Percentiles rank a stretch among this genome's conserved stretches.
phyloP scores from a whole-genome alignment of 495 filamentous ascomycete species.

The Xylaria castorea region DNA sequence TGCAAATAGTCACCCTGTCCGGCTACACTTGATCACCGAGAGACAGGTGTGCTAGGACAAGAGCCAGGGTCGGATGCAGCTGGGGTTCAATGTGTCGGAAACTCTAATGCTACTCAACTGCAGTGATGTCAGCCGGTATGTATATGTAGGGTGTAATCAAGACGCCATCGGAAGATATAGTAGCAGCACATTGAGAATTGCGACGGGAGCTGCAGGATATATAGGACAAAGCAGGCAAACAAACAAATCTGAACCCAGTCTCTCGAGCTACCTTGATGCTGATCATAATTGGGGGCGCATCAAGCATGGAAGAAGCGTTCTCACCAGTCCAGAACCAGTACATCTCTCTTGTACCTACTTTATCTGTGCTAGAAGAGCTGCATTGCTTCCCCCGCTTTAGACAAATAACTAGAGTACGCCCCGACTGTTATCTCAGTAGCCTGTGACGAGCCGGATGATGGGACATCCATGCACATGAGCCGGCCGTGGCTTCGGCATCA shows the following conservation, averaged over 20 bases:
- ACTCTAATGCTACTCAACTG: conserved; percentile 13
- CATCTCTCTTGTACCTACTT: conserved; percentile 2
- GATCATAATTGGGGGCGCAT: conserved; percentile 16
- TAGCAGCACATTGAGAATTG: neutral
- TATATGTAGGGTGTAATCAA: neutral
- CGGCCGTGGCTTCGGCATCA: neutral
- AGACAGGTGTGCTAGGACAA: conserved; percentile 8
- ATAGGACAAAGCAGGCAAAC: conserved; percentile 4
- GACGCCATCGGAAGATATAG: neutral
- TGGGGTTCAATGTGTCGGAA: conserved; percentile 25
- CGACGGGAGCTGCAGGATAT: conserved; percentile 33
- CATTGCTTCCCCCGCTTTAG: neutral
- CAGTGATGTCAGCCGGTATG: conserved; percentile 10
- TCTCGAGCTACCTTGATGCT: conserved; percentile 1
- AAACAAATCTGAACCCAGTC: conserved; percentile 6
- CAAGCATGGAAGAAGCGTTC: neutral
- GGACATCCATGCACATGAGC: conserved; percentile 5
- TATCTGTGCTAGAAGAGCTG: conserved; percentile 4
- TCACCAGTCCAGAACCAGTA: neutral
- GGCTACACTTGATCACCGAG: conserved; percentile 12
- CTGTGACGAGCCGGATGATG: conserved; percentile 13
- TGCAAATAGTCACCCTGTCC: conserved; percentile 31
- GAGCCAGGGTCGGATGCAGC: conserved; percentile 15
- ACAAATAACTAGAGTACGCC: neutral
- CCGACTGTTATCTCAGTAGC: neutral